phyloP scores from a whole-genome alignment of 163 green algal genomes.

The Scenedesmus sp. region DNA sequence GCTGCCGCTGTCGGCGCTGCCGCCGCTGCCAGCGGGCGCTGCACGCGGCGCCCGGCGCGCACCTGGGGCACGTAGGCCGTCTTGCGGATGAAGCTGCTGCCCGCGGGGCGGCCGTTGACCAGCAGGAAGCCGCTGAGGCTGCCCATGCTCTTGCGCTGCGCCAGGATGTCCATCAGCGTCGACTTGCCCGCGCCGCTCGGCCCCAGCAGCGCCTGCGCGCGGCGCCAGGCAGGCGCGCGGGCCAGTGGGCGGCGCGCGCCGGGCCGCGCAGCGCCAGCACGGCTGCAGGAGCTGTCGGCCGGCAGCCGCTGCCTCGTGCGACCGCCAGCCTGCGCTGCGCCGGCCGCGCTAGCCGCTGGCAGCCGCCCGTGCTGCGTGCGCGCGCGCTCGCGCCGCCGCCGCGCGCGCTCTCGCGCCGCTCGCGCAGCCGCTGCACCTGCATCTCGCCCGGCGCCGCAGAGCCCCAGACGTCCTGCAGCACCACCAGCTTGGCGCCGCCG shows the following conservation, averaged over 20 bases:
- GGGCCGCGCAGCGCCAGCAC: too few relatives aligned
- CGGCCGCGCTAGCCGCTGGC: neutral
- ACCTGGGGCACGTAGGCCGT: slow-evolving; percentile 63
- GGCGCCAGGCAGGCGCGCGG: neutral
- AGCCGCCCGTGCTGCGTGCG: neutral
- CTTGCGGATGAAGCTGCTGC: slow-evolving; percentile 36
- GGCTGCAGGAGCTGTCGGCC: neutral
- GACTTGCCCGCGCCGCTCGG: slow-evolving; percentile 64
- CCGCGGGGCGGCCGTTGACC: slow-evolving; percentile 51
- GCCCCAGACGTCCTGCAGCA: slow-evolving; percentile 42
- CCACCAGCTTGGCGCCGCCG: slow-evolving; percentile 16
- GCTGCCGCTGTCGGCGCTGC: neutral
- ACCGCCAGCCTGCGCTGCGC: neutral
- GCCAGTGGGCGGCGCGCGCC: neutral
- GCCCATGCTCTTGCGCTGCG: slow-evolving; percentile 49
- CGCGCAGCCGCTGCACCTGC: slow-evolving; percentile 11
- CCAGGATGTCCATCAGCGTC: slow-evolving; percentile 66
- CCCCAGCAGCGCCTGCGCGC: slow-evolving; percentile 56
- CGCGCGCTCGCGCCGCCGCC: too few relatives aligned
- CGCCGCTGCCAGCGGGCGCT: neutral
- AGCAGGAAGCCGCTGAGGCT: slow-evolving; percentile 51
- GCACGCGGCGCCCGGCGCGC: neutral
- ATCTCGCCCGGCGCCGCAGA: slow-evolving; percentile 35
- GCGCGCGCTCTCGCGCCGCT: too few relatives aligned
- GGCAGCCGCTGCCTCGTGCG: neutral